Conservation (phyloP, 129 eudicot genomes). For the Saposhnikovia divaricata region DNA sequence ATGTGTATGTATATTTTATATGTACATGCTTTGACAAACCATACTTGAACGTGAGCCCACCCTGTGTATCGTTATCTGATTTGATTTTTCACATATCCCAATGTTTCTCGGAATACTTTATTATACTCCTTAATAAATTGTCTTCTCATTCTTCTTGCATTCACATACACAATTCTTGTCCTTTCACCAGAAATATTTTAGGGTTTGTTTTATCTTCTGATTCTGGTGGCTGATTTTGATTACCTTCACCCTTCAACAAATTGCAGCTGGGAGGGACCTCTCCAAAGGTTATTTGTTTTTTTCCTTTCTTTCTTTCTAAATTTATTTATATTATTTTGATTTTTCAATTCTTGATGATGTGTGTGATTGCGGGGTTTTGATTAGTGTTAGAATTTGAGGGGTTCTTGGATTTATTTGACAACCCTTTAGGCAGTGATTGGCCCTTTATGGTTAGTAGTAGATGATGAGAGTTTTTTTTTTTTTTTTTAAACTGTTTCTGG, state of each 20-base stretch:
- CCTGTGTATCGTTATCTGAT: slow-evolving; percentile 5
- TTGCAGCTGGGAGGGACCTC: background rate
- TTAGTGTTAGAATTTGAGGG: background rate
- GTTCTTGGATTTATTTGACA: background rate
- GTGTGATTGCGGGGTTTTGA: background rate
- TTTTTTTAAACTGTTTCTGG: background rate
- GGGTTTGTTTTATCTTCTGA: slow-evolving; percentile 1
- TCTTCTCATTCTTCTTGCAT: background rate
- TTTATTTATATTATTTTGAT: background rate
- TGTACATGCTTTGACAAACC: background rate
- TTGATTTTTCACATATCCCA: background rate
- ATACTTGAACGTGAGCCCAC: background rate
- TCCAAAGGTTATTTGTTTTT: background rate
- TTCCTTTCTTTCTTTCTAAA: background rate
- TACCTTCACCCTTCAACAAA: background rate
- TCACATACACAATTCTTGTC: too few species aligned
- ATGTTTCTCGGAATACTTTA: background rate
- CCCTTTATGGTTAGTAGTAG: background rate
- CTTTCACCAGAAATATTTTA: background rate
- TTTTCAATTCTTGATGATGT: background rate
- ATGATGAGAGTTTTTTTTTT: background rate
- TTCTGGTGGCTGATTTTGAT: background rate
- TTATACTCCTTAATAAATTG: background rate
- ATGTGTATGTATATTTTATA: background rate
- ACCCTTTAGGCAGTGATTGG: background rate